phyloP scores from a whole-genome alignment of 192 early-diverging fungal genomes.

The Linnemannia hyalina region DNA sequence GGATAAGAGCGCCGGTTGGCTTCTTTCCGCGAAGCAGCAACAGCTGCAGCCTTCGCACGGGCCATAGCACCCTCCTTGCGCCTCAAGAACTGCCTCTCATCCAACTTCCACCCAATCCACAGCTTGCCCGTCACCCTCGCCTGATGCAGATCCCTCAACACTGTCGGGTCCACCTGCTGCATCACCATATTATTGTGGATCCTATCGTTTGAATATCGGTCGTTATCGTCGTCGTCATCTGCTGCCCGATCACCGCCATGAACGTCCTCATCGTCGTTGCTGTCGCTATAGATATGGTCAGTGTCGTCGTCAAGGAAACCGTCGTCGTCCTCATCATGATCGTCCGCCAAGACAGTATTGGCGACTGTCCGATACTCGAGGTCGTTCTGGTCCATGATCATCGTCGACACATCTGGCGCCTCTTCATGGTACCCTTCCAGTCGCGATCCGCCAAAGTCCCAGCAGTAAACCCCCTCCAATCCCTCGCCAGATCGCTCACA shows the following conservation, averaged over 20 bases:
- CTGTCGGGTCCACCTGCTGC: slow-evolving; percentile 46
- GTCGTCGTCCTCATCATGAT: not conserved
- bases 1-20: not conserved
- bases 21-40: not conserved
- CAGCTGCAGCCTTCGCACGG: not conserved
- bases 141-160: slow-evolving; percentile 20
- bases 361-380: not conserved
- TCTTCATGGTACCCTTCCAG: slow-evolving; percentile 42
- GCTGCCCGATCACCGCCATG: not conserved
- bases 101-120: slow-evolving; percentile 48
- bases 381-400: slow-evolving; percentile 28
- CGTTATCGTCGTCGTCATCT: not conserved
- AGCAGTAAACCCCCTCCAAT: slow-evolving; percentile 43
- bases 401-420: slow-evolving; percentile 11
- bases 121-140: slow-evolving; percentile 45
- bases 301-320: not conserved
- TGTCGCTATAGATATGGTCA: not conserved
- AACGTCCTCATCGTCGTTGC: not conserved
- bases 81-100: slow-evolving; percentile 18
- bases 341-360: not conserved
- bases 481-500: slow-evolving; percentile 45
- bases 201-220: not conserved
- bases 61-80: slow-evolving; percentile 1
- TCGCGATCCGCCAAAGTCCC: slow-evolving; percentile 46
- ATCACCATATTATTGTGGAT: slow-evolving; percentile 44